These are phyloP conservation scores for Phalaenopsis aphrodite DNA, from an alignment of 106 monocot species.

Conservation along the genomic window DNA sequence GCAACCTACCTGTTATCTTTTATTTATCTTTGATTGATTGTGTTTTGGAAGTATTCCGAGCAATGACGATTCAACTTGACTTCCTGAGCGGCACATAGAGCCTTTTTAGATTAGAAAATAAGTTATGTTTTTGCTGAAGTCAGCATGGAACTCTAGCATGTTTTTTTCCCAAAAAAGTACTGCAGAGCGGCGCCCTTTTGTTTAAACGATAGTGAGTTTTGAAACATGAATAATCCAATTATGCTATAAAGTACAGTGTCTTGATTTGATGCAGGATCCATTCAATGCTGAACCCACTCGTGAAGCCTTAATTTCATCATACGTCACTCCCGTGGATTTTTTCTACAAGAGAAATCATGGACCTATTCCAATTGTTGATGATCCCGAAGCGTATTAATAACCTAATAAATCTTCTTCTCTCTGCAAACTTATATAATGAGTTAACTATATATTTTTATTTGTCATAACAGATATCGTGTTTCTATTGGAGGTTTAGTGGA, in stretches of 20 bases:
- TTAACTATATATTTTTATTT: constrained; percentile 2
- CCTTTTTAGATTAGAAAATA: background rate
- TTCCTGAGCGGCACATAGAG: background rate
- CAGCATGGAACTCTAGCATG: background rate
- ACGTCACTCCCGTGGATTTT: constrained; percentile 72
- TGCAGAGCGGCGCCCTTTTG: background rate
- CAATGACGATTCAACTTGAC: background rate
- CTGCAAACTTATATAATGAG: background rate
- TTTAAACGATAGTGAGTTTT: background rate
- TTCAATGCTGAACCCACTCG: constrained; percentile 96
- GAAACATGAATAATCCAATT: background rate
- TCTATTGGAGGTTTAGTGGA: constrained; percentile 61
- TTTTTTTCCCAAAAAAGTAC: background rate
- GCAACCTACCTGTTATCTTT: background rate
- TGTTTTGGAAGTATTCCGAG: background rate
- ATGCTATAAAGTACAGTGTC: background rate
- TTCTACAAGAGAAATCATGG: constrained; percentile 99
- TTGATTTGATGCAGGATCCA: constrained; percentile 57
- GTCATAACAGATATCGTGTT: constrained; percentile 54
- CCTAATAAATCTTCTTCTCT: background rate
- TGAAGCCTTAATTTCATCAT: constrained; percentile 56
- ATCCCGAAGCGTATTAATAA: constrained; percentile 47
- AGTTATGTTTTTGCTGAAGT: background rate
- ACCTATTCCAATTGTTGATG: constrained; percentile 84
- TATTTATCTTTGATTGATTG: background rate